Base-by-base conservation (phyloP, 2,329 filamentous ascomycete species). In the Teratosphaeria pseudoeucalypti region DNA sequence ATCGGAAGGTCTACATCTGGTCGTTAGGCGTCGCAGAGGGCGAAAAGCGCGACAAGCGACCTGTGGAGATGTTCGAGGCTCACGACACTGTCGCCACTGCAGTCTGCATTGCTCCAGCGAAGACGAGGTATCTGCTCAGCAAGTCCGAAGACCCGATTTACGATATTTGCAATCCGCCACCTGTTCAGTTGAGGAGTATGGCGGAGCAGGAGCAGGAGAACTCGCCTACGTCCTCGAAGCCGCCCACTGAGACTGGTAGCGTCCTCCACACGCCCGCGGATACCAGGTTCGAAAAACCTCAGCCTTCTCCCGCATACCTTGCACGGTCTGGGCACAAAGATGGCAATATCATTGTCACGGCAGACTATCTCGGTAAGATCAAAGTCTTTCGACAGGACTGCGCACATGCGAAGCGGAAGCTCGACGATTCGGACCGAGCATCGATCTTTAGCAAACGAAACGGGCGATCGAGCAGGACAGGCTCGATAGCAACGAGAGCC, bases 381-480 rank as follows among this genome's bases (percentile, higher is more conserved):
- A 96, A 96, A 71, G 88, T 97, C 0, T 96, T 96, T 71, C 84
- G 94, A 23, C 92, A 97, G 73, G 94, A 99, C 71, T 96, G 92
- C 70, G 94, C 92, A 0, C 90, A 83, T 66, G 75, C 80, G 55
- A 96, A 95, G 74, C 85, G 92, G 5, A 82, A 85, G 58, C 68
- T 72, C 60, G 89, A 91, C 58, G 83, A 81, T 43, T 12, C 32
- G 9, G 90, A 96, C 65, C 85, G 86, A 0, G 82, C 82, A 0
- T 92, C 88, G 16, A 84, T 84, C 7, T 88, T 95, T 66, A 91
- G 89, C 10, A 85, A 84, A 64, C 85, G 84, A 66, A 78, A 78
- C n/a, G 75, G 75, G 34, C 56, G 58, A 10, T 19, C 43, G 2
- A 75, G 72, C 43, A 71, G 75, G 43, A 49, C 43, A 6, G 43